Evolutionary conservation across 1,284 basidiomycete species (phyloP).

Genomic region (Neolentinus lepideus): DNA sequence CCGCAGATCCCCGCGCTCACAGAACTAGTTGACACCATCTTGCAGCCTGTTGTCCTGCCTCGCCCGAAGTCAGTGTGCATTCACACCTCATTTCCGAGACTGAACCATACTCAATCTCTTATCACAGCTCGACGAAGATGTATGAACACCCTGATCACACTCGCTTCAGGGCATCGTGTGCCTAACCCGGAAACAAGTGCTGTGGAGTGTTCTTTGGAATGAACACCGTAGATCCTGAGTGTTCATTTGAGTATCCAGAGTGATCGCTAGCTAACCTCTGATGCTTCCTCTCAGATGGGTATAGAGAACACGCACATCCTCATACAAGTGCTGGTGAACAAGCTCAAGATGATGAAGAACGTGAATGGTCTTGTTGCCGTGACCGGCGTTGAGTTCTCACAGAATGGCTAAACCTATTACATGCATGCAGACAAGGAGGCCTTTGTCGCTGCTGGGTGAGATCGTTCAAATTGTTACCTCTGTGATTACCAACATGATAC

Average conservation of each 20-base stretch:
- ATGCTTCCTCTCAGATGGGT: constrained; percentile 18
- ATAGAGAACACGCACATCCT: constrained; percentile 17
- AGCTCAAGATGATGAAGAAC: constrained; percentile 8
- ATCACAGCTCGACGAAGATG: constrained; percentile 18
- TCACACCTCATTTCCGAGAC: too few species aligned
- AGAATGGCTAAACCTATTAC: constrained; percentile 13
- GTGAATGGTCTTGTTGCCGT: constrained; percentile 7
- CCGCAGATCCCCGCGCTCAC: too few species aligned
- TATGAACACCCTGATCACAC: constrained; percentile 5
- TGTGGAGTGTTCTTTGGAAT: constrained; percentile 18
- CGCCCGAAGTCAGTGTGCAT: too few species aligned
- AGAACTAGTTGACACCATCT: too few species aligned
- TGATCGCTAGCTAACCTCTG: background rate
- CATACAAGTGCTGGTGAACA: constrained; percentile 11
- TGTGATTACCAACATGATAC: constrained; percentile 20
- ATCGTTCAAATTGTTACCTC: background rate
- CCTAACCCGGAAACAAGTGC: constrained; percentile 9
- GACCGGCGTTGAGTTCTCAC: constrained; percentile 20
- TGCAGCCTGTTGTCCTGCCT: too few species aligned
- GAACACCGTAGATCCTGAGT: constrained; percentile 19
- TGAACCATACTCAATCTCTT: background rate
- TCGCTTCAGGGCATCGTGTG: background rate
- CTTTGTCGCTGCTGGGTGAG: constrained; percentile 32
- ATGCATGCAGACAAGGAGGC: constrained; percentile 25
- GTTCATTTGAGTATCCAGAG: background rate